phyloP scores from a whole-genome alignment of 1,284 basidiomycete species.

The Sparassis latifolia region DNA sequence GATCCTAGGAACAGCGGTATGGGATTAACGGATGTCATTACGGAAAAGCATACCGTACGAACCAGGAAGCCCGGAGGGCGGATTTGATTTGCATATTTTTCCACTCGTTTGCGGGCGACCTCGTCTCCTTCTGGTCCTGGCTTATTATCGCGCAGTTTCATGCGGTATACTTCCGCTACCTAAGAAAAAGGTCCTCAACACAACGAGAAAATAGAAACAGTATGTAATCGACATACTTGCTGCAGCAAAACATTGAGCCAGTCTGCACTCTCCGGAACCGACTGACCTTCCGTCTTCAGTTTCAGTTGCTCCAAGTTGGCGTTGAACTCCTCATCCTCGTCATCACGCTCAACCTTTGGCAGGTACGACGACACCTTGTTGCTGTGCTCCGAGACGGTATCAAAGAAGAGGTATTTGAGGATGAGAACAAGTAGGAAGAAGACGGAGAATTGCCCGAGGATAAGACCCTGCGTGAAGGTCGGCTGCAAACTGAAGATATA shows the following conservation, averaged over 20 bases:
- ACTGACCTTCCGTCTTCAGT: slow-evolving; percentile 2
- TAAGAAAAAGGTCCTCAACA: slow-evolving; percentile 23
- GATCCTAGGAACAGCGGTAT: slow-evolving; percentile 40
- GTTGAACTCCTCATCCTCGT: slow-evolving; percentile 6
- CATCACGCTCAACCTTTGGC: slow-evolving; percentile 37
- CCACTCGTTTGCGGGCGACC: slow-evolving; percentile 59
- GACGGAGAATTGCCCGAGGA: slow-evolving; percentile 76
- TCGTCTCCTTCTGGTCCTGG: slow-evolving; percentile 65
- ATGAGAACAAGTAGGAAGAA: slow-evolving; percentile 61
- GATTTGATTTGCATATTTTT: slow-evolving; percentile 64
- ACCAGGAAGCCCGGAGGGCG: slow-evolving; percentile 66
- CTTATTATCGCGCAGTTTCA: slow-evolving; percentile 57
- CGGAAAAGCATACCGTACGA: slow-evolving; percentile 16
- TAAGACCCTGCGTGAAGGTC: slow-evolving; percentile 78
- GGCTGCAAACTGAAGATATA: slow-evolving; percentile 70
- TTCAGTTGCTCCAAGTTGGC: slow-evolving; percentile 3
- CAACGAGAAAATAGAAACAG: not conserved
- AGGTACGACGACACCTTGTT: slow-evolving; percentile 53
- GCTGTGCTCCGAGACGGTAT: slow-evolving; percentile 47
- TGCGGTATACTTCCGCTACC: slow-evolving; percentile 67
- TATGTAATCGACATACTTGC: slow-evolving; percentile 40
- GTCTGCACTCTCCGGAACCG: slow-evolving; percentile 52
- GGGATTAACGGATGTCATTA: not conserved
- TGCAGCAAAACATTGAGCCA: slow-evolving; percentile 71
- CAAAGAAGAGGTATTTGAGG: slow-evolving; percentile 78